These are phyloP conservation scores for Scorias spongiosa DNA, from an alignment of 2,329 filamentous ascomycete genomes.

Conservation along the genomic window DNA sequence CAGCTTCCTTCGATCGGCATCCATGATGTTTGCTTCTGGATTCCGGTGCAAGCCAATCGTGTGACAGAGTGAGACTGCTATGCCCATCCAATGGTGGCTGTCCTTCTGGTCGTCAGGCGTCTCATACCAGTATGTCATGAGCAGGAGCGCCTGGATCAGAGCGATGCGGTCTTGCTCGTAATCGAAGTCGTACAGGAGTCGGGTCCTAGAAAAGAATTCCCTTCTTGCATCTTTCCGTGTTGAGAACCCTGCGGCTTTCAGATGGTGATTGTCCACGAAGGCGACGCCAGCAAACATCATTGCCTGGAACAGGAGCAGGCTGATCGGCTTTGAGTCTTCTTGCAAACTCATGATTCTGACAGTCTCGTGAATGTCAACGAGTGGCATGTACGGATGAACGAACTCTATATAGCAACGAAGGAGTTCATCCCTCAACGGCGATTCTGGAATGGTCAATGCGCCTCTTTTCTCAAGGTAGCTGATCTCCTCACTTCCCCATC, in stretches of 20 bases:
- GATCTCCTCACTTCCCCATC: slow-evolving; percentile 68
- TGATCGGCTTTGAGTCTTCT: slow-evolving; percentile 58
- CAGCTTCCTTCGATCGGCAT: slow-evolving; percentile 56
- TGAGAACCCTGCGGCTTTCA: slow-evolving; percentile 62
- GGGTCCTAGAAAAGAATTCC: slow-evolving; percentile 75
- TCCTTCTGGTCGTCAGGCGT: slow-evolving; percentile 95
- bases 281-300: slow-evolving; percentile 89
- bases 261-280: slow-evolving; percentile 65
- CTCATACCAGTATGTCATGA: slow-evolving; percentile 98
- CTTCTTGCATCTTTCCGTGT: slow-evolving; percentile 71
- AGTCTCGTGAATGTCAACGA: slow-evolving; percentile 54
- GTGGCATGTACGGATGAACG: slow-evolving; percentile 86
- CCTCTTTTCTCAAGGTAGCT: slow-evolving; percentile 73
- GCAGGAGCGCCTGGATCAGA: slow-evolving; percentile 70
- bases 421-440: slow-evolving; percentile 60
- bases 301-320: slow-evolving; percentile 78
- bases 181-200: slow-evolving; percentile 86
- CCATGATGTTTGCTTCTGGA: slow-evolving; percentile 55
- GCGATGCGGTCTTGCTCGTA: slow-evolving; percentile 83
- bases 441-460: slow-evolving; percentile 59
- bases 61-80: slow-evolving; percentile 81
- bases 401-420: slow-evolving; percentile 74
- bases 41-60: slow-evolving; percentile 88
- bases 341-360: slow-evolving; percentile 44
- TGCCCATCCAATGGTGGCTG: slow-evolving; percentile 98